A percentile compares a stretch with the other conserved stretches of the same genome.
phyloP scores from a whole-genome alignment of 192 early-diverging fungal species.

The Entomortierella lignicola region DNA sequence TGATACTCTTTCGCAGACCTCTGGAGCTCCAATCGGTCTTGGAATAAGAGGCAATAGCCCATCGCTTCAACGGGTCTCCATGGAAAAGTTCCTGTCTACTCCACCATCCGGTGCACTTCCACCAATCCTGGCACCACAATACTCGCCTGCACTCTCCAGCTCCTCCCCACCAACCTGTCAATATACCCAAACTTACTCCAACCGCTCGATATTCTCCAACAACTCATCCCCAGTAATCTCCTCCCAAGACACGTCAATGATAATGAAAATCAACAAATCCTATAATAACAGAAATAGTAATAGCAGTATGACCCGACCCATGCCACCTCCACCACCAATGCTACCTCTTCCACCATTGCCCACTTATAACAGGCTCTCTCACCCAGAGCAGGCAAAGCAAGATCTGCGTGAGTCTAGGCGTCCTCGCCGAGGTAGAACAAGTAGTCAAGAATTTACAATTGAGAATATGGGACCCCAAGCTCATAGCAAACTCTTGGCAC shows the following conservation, averaged over 20 bases:
- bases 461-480: constrained; percentile 24
- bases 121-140: neutral
- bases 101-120: neutral
- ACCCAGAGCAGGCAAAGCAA: constrained; percentile 30
- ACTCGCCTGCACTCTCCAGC: constrained; percentile 3
- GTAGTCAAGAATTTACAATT: constrained; percentile 36
- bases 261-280: neutral
- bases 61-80: constrained; percentile 2
- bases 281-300: neutral
- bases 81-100: constrained; percentile 13
- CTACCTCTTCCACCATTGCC: constrained; percentile 35
- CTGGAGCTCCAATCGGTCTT: neutral
- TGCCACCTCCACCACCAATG: constrained; percentile 23
- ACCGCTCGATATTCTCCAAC: neutral
- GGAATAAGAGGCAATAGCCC: constrained; percentile 14
- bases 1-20: no score
- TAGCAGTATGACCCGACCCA: neutral
- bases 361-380: neutral
- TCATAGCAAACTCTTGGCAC: constrained; percentile 35
- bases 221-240: neutral
- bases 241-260: neutral
- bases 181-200: neutral
- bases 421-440: constrained; percentile 16
- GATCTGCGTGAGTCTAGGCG: constrained; percentile 20
- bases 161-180: neutral